These are phyloP conservation scores for Seiridium cupressi DNA, from an alignment of 2,329 filamentous ascomycete genomes.

Conservation along the genomic window DNA sequence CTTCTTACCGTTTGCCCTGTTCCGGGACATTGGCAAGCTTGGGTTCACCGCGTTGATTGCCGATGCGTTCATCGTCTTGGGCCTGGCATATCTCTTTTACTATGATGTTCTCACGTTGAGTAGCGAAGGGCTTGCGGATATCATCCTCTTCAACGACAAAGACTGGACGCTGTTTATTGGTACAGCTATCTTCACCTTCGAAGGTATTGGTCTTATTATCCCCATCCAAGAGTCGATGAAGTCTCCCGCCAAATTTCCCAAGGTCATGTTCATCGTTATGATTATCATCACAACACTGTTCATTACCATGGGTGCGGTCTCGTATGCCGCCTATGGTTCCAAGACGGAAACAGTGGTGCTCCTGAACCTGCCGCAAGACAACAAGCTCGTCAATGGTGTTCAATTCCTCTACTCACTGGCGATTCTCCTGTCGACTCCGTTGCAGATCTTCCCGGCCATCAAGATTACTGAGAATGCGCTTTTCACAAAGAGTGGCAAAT, in stretches of 20 bases:
- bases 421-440: constrained; percentile 90
- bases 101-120: constrained; percentile 87
- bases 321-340: constrained; percentile 93
- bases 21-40: constrained; percentile 96
- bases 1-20: constrained; percentile 89
- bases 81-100: constrained; percentile 91
- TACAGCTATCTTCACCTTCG: constrained; percentile 98
- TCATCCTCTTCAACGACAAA: constrained; percentile 83
- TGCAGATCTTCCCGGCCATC: constrained; percentile 97
- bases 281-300: constrained; percentile 91
- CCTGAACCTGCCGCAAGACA: constrained; percentile 92
- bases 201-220: constrained; percentile 95
- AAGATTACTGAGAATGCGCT: constrained; percentile 93
- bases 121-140: constrained; percentile 75
- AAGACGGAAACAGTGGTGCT: constrained; percentile 95
- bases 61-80: constrained; percentile 90
- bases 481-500: constrained; percentile 92
- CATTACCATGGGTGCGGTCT: constrained; percentile 85
- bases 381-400: constrained; percentile 90
- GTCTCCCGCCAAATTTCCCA: constrained; percentile 83
- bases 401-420: constrained; percentile 97
- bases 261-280: constrained; percentile 88
- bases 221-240: constrained; percentile 98
- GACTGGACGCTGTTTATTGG: constrained; percentile 98
- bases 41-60: constrained; percentile 92